Evolutionary conservation across 805 yeast species (phyloP).

Genomic region (Saccharomycopsis guyanensis): DNA sequence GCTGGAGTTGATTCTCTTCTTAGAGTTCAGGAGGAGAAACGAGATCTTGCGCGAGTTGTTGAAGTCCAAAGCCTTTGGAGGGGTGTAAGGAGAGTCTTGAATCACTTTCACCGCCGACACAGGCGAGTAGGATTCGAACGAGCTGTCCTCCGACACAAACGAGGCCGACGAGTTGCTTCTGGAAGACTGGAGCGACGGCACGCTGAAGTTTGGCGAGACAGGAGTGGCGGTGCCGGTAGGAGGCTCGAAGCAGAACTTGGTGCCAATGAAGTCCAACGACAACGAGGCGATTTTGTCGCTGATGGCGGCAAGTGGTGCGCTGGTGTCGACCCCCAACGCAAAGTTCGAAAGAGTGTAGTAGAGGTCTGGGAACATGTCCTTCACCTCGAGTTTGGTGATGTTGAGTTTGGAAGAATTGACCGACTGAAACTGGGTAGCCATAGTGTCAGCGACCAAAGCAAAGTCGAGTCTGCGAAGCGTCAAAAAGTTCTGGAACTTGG

Average conservation of each 20-base stretch:
- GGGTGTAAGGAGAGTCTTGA: neutral
- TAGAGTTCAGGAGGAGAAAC: neutral
- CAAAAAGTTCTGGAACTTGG: slow-evolving; percentile 3
- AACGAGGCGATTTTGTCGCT: slow-evolving; percentile 5
- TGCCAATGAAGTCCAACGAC: slow-evolving; percentile 6
- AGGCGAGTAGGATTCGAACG: slow-evolving; percentile 13
- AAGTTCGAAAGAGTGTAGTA: slow-evolving; percentile 8
- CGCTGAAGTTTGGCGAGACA: neutral
- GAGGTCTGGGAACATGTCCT: slow-evolving; percentile 3
- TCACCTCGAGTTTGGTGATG: slow-evolving; percentile 5
- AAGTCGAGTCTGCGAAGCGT: neutral
- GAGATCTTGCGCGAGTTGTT: slow-evolving; percentile 1
- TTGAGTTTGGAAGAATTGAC: slow-evolving; percentile 6
- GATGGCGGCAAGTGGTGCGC: neutral
- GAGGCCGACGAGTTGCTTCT: slow-evolving; percentile 3
- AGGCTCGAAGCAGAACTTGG: neutral
- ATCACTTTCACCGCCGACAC: neutral
- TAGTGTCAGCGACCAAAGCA: neutral
- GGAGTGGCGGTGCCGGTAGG: slow-evolving; percentile 1
- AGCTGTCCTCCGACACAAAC: slow-evolving; percentile 1
- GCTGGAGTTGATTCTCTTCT: neutral
- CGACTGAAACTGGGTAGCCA: neutral
- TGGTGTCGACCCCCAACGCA: slow-evolving; percentile 10
- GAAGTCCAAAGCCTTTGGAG: slow-evolving; percentile 18
- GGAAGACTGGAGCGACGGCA: slow-evolving; percentile 1